phyloP scores from a whole-genome alignment of 2,329 filamentous ascomycete species.

The Colletotrichum brevisporum region DNA sequence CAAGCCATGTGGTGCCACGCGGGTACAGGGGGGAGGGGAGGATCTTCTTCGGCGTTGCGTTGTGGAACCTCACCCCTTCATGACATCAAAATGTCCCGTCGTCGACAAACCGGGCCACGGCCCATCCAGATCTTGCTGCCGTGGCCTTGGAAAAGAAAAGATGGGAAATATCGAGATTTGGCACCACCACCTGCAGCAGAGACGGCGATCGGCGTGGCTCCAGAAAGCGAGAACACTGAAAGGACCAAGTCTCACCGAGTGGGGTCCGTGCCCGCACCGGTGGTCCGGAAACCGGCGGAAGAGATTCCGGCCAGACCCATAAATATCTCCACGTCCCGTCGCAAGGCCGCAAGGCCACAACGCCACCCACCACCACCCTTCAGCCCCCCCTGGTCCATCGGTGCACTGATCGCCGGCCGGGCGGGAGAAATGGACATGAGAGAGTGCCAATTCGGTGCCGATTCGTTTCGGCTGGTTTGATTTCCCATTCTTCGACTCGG shows the following conservation, averaged over 20 bases:
- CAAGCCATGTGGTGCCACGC: slow-evolving; percentile 5
- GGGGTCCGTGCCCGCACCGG: slow-evolving; percentile 29
- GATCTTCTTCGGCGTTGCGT: slow-evolving; percentile 13
- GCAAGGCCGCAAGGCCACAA: slow-evolving; percentile 28
- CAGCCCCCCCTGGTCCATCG: slow-evolving; percentile 3
- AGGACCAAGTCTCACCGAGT: slow-evolving; percentile 27
- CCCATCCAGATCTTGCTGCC: slow-evolving; percentile 9
- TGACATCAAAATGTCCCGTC: neutral
- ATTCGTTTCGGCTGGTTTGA: slow-evolving; percentile 38
- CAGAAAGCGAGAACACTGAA: neutral
- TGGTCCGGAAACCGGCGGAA: slow-evolving; percentile 35
- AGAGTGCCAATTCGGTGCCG: neutral
- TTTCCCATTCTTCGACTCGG: slow-evolving; percentile 30
- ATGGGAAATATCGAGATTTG: neutral
- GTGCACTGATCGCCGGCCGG: slow-evolving; percentile 27
- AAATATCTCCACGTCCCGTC: neutral
- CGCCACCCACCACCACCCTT: slow-evolving; percentile 5
- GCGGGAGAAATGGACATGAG: slow-evolving; percentile 21
- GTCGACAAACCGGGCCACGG: too few relatives aligned
- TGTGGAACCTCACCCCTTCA: slow-evolving; percentile 1
- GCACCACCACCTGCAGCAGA: neutral
- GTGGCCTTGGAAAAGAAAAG: neutral
- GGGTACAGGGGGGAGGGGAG: neutral
- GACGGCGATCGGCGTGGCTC: slow-evolving; percentile 13
- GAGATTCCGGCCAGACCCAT: slow-evolving; percentile 26